A percentile compares a stretch with the other conserved stretches of the same genome.
Conservation (phyloP, 2,329 filamentous ascomycete genomes). For the Fusarium oxysporum region DNA sequence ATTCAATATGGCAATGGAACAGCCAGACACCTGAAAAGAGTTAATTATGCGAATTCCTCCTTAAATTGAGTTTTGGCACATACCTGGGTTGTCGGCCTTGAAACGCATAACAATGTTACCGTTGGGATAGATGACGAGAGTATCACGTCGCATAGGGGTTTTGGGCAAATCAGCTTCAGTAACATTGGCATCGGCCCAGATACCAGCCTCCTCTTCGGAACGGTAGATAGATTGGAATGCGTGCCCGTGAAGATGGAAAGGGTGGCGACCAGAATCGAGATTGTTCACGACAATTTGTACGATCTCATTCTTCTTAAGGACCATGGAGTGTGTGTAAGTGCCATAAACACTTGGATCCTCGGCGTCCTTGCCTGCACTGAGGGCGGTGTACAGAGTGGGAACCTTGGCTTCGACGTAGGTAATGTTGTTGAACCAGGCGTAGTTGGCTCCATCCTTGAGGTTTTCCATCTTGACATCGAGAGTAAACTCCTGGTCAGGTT, state of each 20-base stretch:
- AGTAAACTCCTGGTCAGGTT: conserved; percentile 72
- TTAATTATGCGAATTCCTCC: not conserved
- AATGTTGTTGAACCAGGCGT: conserved; percentile 79
- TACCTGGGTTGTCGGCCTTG: conserved; percentile 73
- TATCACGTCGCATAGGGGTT: conserved; percentile 76
- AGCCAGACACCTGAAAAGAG: conserved; percentile 67
- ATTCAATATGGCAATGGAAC: conserved; percentile 86
- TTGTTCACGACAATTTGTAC: conserved; percentile 83
- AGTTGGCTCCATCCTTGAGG: conserved; percentile 69
- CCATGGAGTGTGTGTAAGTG: conserved; percentile 71
- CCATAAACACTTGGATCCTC: conserved; percentile 73
- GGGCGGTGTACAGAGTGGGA: conserved; percentile 81
- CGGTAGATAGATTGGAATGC: conserved; percentile 77
- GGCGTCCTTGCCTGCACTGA: conserved; percentile 71
- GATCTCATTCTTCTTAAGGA: conserved; percentile 74
- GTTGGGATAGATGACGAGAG: conserved; percentile 71
- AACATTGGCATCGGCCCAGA: conserved; percentile 58
- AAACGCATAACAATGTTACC: conserved; percentile 79
- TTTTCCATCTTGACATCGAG: conserved; percentile 74
- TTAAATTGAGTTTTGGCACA: conserved; percentile 16
- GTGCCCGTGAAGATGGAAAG: conserved; percentile 84
- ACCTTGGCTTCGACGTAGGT: conserved; percentile 81
- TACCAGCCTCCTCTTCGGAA: conserved; percentile 67
- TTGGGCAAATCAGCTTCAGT: conserved; percentile 61
- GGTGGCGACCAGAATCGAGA: conserved; percentile 76